Evolutionary conservation across 2,329 filamentous ascomycete genomes (phyloP), one percentile per base, ranked within the genome.

Genomic region (Sarocladium strictum): DNA sequence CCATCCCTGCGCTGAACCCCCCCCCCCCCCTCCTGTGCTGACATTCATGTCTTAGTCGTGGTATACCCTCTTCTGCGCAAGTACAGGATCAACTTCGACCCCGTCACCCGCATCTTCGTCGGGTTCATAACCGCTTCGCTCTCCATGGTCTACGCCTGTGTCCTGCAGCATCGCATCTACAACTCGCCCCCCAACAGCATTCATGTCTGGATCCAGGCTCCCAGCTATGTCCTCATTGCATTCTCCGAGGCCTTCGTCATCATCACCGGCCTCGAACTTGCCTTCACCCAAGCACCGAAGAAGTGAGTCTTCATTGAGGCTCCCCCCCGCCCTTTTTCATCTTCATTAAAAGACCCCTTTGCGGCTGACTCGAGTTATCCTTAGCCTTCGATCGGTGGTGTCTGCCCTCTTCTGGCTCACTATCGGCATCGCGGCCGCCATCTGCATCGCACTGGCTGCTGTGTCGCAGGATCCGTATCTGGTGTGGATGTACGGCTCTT

Each of bases 251-350:
- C 85, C 55, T 80, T 85, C 62, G 80, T 81, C 47, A 85, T 81
- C 11, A 83, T 89, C 57, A 87, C 85, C 1, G 81, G 82, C 57
- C 77, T 87, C 11, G 86, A 90, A 65, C 89, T 89, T 60, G 86
- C 85, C 17, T 89, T 84, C 69, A 87, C 84, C 63, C 88, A 89
- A 68, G 86, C 86, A 0, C 86, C 86, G 2, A 51, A 51, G 29
- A 51, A 26, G 47, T 51, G 17, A 51, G 47, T 51, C 17, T 17
- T 51, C 43, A 3, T 17, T 27, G n/a, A n/a, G n/a, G n/a, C n/a
- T 27, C 4, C 38, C 21, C 11, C 29, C 43, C n/a, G 3, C 10
- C 9, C 12, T 12, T 24, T 10, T 21, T 4, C 5, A 35, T n/a
- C 12, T 17, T 4, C n/a, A 32, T 14, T 21, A 15, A 21, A 4